Percentiles rank a stretch among this genome's conserved stretches.
Evolutionary conservation across 176 grass and related monocot genomes (phyloP).

Genomic region (Chrysopogon serrulatus): DNA sequence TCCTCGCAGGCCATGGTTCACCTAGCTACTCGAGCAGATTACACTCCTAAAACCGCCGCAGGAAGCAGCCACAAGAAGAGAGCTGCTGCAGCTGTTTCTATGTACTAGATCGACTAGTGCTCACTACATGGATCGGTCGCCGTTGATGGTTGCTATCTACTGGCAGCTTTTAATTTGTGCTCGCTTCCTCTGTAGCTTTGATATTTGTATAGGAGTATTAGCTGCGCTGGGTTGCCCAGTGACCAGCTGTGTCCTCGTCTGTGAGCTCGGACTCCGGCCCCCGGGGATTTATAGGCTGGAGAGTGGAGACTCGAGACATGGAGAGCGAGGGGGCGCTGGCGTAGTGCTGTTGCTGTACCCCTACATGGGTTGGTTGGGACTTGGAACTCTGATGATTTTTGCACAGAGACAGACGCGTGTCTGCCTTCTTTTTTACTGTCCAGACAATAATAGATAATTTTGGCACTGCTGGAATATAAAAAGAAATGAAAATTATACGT

Average conservation of each 20-base stretch:
- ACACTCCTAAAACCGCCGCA: background rate
- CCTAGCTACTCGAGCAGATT: background rate
- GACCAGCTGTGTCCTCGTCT: constrained; percentile 21
- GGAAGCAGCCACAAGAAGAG: background rate
- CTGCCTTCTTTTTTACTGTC: too few relatives aligned
- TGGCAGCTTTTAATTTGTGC: too few relatives aligned
- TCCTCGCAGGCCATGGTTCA: constrained; percentile 31
- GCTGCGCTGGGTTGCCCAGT: background rate
- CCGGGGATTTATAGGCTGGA: constrained; percentile 28
- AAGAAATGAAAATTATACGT: too few relatives aligned
- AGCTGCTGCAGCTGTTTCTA: background rate
- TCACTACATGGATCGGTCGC: background rate
- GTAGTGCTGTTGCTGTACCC: too few relatives aligned
- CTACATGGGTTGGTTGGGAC: too few relatives aligned
- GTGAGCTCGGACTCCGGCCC: constrained; percentile 1
- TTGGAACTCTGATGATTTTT: too few relatives aligned
- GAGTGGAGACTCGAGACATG: background rate
- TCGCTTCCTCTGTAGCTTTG: background rate
- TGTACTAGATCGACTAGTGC: background rate
- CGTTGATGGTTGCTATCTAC: background rate
- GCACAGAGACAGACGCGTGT: too few relatives aligned
- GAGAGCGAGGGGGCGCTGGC: too few relatives aligned
- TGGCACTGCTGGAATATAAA: too few relatives aligned
- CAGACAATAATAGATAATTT: too few relatives aligned
- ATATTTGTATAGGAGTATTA: constrained; percentile 13